A percentile compares a stretch with the other conserved stretches of the same genome.
Conservation (phyloP, 192 early-diverging fungal genomes). For the Coemansia sp. region DNA sequence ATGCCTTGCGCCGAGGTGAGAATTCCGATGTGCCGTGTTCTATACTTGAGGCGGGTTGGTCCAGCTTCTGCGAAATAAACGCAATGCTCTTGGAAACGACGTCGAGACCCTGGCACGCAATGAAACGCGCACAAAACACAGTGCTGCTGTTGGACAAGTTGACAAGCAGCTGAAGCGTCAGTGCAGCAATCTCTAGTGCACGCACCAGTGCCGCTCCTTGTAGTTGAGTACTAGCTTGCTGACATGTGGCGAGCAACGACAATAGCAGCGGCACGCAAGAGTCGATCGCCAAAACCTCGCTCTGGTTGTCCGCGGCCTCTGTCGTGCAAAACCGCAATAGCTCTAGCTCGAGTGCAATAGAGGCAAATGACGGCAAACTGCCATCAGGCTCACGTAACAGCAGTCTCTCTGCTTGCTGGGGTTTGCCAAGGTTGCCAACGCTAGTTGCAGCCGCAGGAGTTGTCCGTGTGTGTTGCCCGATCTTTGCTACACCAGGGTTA, state of each 20-base stretch:
- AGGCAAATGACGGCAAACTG: conserved; percentile 20
- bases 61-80: conserved; percentile 28
- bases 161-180: conserved; percentile 47
- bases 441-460: background rate
- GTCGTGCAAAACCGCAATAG: conserved; percentile 47
- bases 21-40: conserved; percentile 5
- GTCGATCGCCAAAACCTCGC: conserved; percentile 31
- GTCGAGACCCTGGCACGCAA: conserved; percentile 33
- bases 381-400: conserved; percentile 19
- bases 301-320: conserved; percentile 39
- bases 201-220: conserved; percentile 17
- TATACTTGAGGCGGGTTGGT: background rate
- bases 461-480: too few species aligned
- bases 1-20: conserved; percentile 18
- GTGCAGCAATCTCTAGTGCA: conserved; percentile 31
- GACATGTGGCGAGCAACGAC: conserved; percentile 30
- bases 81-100: conserved; percentile 45
- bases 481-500: background rate
- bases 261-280: conserved; percentile 27
- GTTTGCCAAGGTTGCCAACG: background rate
- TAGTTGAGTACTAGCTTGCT: conserved; percentile 16
- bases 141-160: conserved; percentile 52
- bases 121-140: conserved; percentile 37
- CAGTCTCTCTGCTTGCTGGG: background rate
- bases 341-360: conserved; percentile 43